A percentile compares a stretch with the other conserved stretches of the same genome.
phyloP scores from a whole-genome alignment of 257 asterid species.

The Forsythia suspensa region DNA sequence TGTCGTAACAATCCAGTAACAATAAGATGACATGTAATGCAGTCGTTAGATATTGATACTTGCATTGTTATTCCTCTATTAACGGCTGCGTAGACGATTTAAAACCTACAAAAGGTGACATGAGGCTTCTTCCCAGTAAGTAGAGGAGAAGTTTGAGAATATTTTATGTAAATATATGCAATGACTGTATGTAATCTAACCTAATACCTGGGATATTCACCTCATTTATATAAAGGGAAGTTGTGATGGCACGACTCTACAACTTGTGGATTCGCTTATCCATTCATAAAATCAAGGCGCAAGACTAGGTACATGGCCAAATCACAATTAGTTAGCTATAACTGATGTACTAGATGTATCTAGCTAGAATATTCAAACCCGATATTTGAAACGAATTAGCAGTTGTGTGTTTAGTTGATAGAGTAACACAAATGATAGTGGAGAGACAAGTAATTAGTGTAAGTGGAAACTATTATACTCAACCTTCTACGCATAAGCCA shows the following conservation, averaged over 20 bases:
- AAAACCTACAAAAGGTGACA: background rate
- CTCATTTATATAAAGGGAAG: too few species aligned
- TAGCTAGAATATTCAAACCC: background rate
- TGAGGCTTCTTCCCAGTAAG: background rate
- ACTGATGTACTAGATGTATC: background rate
- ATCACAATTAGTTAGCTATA: background rate
- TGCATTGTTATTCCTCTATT: too few species aligned
- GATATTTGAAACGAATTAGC: background rate
- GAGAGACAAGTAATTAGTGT: too few species aligned
- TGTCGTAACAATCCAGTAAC: too few species aligned
- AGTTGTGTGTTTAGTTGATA: background rate
- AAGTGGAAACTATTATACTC: too few species aligned
- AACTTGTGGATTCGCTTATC: background rate
- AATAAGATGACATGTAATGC: too few species aligned
- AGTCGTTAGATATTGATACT: too few species aligned
- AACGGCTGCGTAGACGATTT: background rate
- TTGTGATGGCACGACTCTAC: too few species aligned
- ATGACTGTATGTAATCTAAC: background rate
- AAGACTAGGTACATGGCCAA: background rate
- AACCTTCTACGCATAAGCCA: too few species aligned
- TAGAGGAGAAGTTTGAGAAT: background rate
- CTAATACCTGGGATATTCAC: background rate
- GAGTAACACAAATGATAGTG: background rate
- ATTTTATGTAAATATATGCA: too few species aligned
- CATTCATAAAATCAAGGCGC: background rate